Base-by-base conservation (phyloP, 176 grass and related monocot species). In the Aegilops longissima region DNA sequence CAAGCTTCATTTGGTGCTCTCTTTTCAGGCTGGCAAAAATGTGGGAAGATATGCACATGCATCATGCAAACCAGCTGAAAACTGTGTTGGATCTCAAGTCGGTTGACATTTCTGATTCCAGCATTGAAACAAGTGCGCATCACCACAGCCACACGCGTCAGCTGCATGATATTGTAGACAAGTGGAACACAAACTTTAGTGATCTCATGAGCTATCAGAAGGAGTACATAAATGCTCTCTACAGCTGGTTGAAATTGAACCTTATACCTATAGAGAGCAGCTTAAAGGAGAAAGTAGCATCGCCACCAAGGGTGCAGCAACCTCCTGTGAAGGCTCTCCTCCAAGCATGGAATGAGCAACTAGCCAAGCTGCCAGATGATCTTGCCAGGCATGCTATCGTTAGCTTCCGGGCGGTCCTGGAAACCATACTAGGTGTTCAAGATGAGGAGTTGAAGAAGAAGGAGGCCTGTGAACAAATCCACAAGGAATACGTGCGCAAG, bases 371-470 rank as follows among this genome's bases (percentile, higher is more conserved):
- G 16, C 97, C 94, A 6, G 94, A 94, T 76, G 97, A 97, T 83
- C 90, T 93, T 45, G 90, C 97, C 16, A 94, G 87, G 75, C 93
- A 85, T 30, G 92, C 92, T 17, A 88, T 99, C 85, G 61, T 78
- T 66, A 93, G 94, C 79, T 99, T 99, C 64, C 85, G 88, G 61
- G 97, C 90, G 51, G 94, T 99, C 34, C 74, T 99, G 52, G 88
- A 88, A 73, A 93, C 97, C 18, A 99, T 99, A 85, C 67, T 80
- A 66, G 30, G 79, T 21, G 87, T 99, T 71, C 97, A 99, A 88
- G 92, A 94, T 12, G 97, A 99, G 4, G 97, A 99, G 87, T 80
- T 99, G 80, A 99, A 94, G 83, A 94, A 97, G 83, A 97, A 96
- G 66, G 97, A 96, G 38, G 90, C 24, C 2, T 93, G 88, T 10